Conservation (phyloP, 208 protist species). For the Wallacemonas rigidus region DNA sequence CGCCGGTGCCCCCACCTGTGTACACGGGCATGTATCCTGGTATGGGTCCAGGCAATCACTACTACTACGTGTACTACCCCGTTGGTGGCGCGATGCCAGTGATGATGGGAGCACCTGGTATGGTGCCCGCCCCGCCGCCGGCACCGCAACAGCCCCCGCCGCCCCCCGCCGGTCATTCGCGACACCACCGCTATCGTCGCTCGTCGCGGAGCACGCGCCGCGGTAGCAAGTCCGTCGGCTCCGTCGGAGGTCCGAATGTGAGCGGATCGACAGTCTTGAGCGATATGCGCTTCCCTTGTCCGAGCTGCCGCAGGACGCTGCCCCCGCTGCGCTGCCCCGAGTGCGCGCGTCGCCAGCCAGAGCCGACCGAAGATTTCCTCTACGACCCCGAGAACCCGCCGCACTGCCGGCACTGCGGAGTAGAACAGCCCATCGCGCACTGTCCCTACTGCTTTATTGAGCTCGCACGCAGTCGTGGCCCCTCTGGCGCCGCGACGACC, state of each 20-base stretch:
- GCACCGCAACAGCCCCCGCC: not conserved
- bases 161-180: not conserved
- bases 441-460: constrained; percentile 19
- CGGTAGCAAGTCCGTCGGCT: not conserved
- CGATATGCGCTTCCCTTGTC: constrained; percentile 5
- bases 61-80: constrained; percentile 19
- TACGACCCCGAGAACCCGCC: constrained; percentile 15
- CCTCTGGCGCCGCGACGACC: not conserved
- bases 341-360: constrained; percentile 16
- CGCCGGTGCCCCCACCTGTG: constrained; percentile 2
- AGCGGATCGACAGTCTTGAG: constrained; percentile 5
- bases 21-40: constrained; percentile 5
- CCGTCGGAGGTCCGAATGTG: not conserved
- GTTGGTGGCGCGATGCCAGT: not conserved
- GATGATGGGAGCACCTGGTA: constrained; percentile 13
- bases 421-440: constrained; percentile 6
- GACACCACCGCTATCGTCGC: constrained; percentile 15
- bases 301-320: constrained; percentile 11
- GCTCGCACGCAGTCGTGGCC: constrained; percentile 2
- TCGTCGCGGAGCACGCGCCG: constrained; percentile 10
- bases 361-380: not conserved
- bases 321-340: constrained; percentile 16
- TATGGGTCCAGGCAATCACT: constrained; percentile 1
- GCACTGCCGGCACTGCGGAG: not conserved
- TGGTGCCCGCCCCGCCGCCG: not conserved